phyloP scores from a whole-genome alignment of 768 basidiomycete genomes.

The Termitomyces sp. region DNA sequence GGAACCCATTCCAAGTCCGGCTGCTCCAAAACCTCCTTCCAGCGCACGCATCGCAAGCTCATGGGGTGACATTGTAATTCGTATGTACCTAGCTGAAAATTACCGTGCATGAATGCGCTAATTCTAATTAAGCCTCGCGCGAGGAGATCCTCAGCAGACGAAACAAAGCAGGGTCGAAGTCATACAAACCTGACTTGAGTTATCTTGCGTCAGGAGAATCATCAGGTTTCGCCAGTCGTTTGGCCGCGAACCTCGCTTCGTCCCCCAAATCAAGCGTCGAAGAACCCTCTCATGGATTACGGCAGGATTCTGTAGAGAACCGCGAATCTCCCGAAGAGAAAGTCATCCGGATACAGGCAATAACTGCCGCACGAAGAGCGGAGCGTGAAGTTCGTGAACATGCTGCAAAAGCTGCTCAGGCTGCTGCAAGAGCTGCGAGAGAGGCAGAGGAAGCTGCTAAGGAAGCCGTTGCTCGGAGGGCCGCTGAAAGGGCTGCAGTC shows the following conservation, averaged over 20 bases:
- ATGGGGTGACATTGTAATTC: slow-evolving; percentile 31
- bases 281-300: not conserved
- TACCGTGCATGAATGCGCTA: not conserved
- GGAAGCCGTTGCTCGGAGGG: not conserved
- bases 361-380: slow-evolving; percentile 2
- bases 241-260: slow-evolving; percentile 14
- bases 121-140: slow-evolving; percentile 14
- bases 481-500: slow-evolving; percentile 5
- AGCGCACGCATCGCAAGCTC: slow-evolving; percentile 20
- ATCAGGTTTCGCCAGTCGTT: slow-evolving; percentile 23
- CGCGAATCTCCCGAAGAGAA: not conserved
- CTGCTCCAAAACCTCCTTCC: slow-evolving; percentile 3
- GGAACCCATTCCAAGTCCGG: not conserved
- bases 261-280: not conserved
- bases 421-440: not conserved
- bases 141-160: slow-evolving; percentile 16
- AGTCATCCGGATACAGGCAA: not conserved
- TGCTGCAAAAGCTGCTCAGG: not conserved
- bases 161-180: not conserved
- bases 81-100: slow-evolving; percentile 24
- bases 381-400: slow-evolving; percentile 9
- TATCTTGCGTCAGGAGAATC: slow-evolving; percentile 26
- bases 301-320: not conserved
- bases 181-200: slow-evolving; percentile 25
- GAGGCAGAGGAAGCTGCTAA: not conserved